Evolutionary conservation across 2,329 filamentous ascomycete genomes (phyloP), one percentile per base, ranked within the genome.

Genomic region (Aspergillus flavus): DNA sequence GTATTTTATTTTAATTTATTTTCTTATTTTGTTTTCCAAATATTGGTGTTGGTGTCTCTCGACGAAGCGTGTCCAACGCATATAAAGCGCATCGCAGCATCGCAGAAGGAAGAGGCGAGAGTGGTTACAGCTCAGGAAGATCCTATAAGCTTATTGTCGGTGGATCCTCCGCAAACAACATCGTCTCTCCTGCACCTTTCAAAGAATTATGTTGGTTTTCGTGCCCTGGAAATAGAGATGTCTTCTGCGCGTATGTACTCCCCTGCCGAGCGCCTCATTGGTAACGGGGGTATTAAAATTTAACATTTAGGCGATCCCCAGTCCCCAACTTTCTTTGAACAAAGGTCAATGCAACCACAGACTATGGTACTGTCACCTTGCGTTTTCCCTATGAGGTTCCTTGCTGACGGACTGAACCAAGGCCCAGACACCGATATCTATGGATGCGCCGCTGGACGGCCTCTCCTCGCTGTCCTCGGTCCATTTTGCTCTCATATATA

Each of bases 401-500:
- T 26, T 30, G 39, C 6, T 41, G 39, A 39, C 59, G 58, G 46
- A 61, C 54, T 32, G 9, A 10, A n/a, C 19, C 7, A 60, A 71
- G 69, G 64, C 64, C 36, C 57, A 64, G 32, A 61, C 64, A 39
- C 65, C 62, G 21, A 71, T 71, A 62, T 69, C 70, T 5, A 66
- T 66, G 66, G 68, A 66, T 57, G 63, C 70, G 52, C 66, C 68
- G 43, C 64, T 64, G 43, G 68, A 69, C 43, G 68, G 66, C 19
- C 60, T 69, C 58, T 61, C 63, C 4, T 73, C 67, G 58, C 60
- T 69, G 59, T 61, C 63, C 3, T 74, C 67, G 58, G 62, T 68
- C 9, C 74, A 76, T 59, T 76, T 71, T 68, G 74, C 74, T 52
- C 64, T 76, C 19, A 73, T 76, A 30, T 76, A 75, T 48, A 70